Evolutionary conservation across 495 filamentous ascomycete species (phyloP), one percentile per base, ranked within the genome.

Genomic region (Lepidopterella palustris): DNA sequence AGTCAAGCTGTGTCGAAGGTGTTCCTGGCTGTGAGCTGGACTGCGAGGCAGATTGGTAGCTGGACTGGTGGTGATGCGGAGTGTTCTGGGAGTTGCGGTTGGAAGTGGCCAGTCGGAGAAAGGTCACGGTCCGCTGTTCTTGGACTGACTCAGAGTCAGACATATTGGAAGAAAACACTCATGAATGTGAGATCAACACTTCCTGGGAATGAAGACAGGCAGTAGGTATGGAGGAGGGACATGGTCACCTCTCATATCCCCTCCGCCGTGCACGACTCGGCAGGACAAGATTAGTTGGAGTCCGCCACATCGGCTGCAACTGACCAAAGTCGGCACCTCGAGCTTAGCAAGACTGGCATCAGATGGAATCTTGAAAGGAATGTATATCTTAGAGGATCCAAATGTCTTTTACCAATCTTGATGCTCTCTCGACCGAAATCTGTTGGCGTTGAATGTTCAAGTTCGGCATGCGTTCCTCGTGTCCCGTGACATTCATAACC

Each of bases 51-150:
- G 51, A 29, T 45, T 42, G 39, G 24, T 62, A 51, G 31, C 15
- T 26, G 51, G 45, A 18, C 42, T 31, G 18, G 68, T 61, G 11
- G 71, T 68, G 35, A 53, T 72, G 56, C 58, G 63, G 18, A 31
- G 31, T 52, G 27, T 45, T 10, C 35, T n/a, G n/a, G n/a, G 11
- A 40, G 8, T 15, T 26, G 53, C 40, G 53, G 32, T 45, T 61
- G 40, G n/a, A n/a, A n/a, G 23, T 31, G 58, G 25, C 4, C 13
- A 15, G 54, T 45, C 25, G 51, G 25, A 13, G n/a, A 51, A 32
- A 45, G 52, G 42, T 2, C 11, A 10, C 28, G 23, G 31, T 18
- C 4, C 4, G 49, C n/a, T 29, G 52, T n/a, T 55, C 27, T 18
- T 29, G 45, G 15, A 52, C 53, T n/a, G 40, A 50, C 23, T 57